Evolutionary conservation across 108 stramenopile genomes (phyloP).

Genomic region (Nitzschia inconspicua): DNA sequence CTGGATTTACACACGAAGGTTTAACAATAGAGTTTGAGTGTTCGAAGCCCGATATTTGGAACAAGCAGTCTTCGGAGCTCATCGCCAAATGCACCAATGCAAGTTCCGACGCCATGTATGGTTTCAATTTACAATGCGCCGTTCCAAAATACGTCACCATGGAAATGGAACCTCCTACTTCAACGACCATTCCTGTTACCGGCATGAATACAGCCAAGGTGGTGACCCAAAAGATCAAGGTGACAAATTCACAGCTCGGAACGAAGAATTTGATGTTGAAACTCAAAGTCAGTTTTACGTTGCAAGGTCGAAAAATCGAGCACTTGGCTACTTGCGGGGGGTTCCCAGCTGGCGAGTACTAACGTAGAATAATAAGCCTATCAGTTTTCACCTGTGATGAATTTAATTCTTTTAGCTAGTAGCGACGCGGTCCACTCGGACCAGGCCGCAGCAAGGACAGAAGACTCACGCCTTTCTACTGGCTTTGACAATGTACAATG

Average conservation of each 20-base stretch:
- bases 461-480: conserved; percentile 35
- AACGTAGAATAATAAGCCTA: conserved; percentile 4
- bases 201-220: conserved; percentile 51
- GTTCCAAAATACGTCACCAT: conserved; percentile 96
- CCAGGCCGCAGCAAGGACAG: not conserved
- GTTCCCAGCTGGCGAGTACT: conserved; percentile 80
- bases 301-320: conserved; percentile 77
- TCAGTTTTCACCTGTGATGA: not conserved
- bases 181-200: conserved; percentile 77
- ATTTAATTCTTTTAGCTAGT: not conserved
- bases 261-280: conserved; percentile 95
- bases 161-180: conserved; percentile 94
- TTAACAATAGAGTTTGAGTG: conserved; percentile 85
- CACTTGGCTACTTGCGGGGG: conserved; percentile 86
- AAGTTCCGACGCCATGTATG: conserved; percentile 69
- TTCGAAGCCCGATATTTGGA: conserved; percentile 76
- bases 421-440: not conserved
- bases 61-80: conserved; percentile 71
- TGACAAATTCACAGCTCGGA: conserved; percentile 87
- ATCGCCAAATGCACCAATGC: conserved; percentile 86
- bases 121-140: conserved; percentile 90
- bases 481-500: conserved; percentile 90
- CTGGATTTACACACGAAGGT: conserved; percentile 67
- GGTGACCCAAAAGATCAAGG: conserved; percentile 91
- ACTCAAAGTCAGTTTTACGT: conserved; percentile 92